A percentile compares a stretch with the other conserved stretches of the same genome.
Conservation (phyloP, 2,329 filamentous ascomycete genomes). For the Sordariomycetes sp. region DNA sequence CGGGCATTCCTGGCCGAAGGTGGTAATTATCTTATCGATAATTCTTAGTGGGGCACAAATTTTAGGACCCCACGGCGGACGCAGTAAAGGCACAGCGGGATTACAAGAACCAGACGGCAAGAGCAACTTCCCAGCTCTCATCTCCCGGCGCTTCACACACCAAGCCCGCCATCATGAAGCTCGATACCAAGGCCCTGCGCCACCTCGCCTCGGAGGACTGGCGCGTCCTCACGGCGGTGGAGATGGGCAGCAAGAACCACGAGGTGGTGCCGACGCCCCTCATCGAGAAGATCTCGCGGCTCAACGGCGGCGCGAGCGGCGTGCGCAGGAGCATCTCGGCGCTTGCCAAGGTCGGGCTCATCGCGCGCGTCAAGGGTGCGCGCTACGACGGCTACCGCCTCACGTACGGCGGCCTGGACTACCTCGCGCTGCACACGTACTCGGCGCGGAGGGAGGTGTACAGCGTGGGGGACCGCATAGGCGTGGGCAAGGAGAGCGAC, state of each 20-base stretch:
- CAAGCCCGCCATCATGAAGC: slow-evolving; percentile 57
- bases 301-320: slow-evolving; percentile 66
- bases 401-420: slow-evolving; percentile 94
- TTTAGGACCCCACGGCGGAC: not conserved
- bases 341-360: slow-evolving; percentile 84
- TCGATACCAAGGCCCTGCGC: slow-evolving; percentile 87
- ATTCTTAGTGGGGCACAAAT: slow-evolving; percentile 3
- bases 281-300: slow-evolving; percentile 73
- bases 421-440: slow-evolving; percentile 88
- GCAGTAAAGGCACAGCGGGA: too few relatives aligned
- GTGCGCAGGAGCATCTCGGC: slow-evolving; percentile 82
- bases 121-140: not conserved
- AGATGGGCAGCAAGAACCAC: slow-evolving; percentile 91
- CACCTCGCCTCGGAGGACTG: slow-evolving; percentile 91
- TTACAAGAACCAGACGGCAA: too few relatives aligned
- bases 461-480: slow-evolving; percentile 88
- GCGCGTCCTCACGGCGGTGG: slow-evolving; percentile 89
- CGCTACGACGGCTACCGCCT: slow-evolving; percentile 96
- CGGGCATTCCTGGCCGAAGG: not conserved
- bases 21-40: slow-evolving; percentile 1
- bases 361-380: slow-evolving; percentile 87
- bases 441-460: slow-evolving; percentile 72
- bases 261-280: slow-evolving; percentile 88
- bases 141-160: not conserved
- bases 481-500: slow-evolving; percentile 95